A percentile compares a stretch with the other conserved stretches of the same genome.
These are phyloP conservation scores for Botrytis tulipae DNA, from an alignment of 2,329 filamentous ascomycete species.

Conservation along the genomic window DNA sequence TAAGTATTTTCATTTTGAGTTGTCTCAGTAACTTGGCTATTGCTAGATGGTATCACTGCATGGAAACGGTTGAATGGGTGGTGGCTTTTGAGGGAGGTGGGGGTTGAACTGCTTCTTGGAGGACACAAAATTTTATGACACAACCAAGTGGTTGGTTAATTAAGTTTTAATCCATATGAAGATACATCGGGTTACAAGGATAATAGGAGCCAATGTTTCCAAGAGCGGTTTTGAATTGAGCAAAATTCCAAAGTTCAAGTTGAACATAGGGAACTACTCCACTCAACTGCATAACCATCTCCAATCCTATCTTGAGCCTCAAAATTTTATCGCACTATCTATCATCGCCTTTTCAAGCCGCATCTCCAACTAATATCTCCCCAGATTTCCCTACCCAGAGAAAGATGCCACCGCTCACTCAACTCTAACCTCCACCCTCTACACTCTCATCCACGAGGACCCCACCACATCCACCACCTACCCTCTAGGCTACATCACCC, in stretches of 20 bases:
- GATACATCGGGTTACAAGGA: not conserved
- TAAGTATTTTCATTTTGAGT: constrained; percentile 40
- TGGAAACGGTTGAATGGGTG: not conserved
- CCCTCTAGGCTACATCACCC: constrained; percentile 61
- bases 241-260: not conserved
- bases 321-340: not conserved
- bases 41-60: not conserved
- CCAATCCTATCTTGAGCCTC: not conserved
- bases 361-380: constrained; percentile 17
- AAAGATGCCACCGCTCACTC: constrained; percentile 56
- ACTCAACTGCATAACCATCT: not conserved
- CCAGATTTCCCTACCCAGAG: constrained; percentile 75
- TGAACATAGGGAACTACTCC: not conserved
- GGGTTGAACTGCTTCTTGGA: not conserved
- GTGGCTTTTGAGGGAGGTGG: not conserved
- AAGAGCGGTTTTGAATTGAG: not conserved
- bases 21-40: not conserved
- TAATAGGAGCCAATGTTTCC: not conserved
- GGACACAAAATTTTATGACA: not conserved
- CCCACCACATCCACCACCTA: constrained; percentile 53
- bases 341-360: not conserved
- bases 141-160: not conserved
- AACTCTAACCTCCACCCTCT: constrained; percentile 58
- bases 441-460: constrained; percentile 59
- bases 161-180: not conserved